Conservation (phyloP, 1,284 basidiomycete genomes). For the Phlebopus sp. region DNA sequence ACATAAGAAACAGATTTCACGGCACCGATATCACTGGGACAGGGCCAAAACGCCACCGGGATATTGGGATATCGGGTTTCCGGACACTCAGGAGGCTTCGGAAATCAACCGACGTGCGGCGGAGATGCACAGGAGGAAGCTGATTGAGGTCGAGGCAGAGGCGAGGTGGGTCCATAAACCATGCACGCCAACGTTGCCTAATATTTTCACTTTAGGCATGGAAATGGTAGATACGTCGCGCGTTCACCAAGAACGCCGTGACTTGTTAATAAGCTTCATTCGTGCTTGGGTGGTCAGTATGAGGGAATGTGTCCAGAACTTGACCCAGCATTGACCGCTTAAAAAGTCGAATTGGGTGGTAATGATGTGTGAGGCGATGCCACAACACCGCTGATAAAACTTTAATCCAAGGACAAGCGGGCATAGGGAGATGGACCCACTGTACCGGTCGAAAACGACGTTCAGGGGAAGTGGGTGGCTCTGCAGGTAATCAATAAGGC, state of each 20-base stretch:
- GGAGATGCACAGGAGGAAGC: conserved; percentile 67
- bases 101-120: conserved; percentile 72
- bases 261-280: conserved; percentile 4
- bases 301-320: conserved; percentile 31
- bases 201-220: conserved; percentile 17
- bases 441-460: conserved; percentile 38
- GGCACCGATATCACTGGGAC: conserved; percentile 74
- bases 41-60: conserved; percentile 76
- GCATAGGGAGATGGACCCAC: conserved; percentile 24
- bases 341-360: conserved; percentile 32
- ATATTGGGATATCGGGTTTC: conserved; percentile 89
- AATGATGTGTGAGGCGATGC: conserved; percentile 29
- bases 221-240: conserved; percentile 28
- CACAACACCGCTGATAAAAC: conserved; percentile 26
- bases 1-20: conserved; percentile 75
- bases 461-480: conserved; percentile 37
- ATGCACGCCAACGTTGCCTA: conserved; percentile 1
- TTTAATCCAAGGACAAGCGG: neutral
- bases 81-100: conserved; percentile 75
- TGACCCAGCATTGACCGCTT: conserved; percentile 26
- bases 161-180: conserved; percentile 41
- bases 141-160: conserved; percentile 52
- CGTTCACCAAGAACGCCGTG: conserved; percentile 16
- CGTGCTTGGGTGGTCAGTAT: conserved; percentile 9
- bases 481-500: conserved; percentile 21